Base-by-base conservation (phyloP, 169 alveolate species). In the Cyclospora cayetanensis region DNA sequence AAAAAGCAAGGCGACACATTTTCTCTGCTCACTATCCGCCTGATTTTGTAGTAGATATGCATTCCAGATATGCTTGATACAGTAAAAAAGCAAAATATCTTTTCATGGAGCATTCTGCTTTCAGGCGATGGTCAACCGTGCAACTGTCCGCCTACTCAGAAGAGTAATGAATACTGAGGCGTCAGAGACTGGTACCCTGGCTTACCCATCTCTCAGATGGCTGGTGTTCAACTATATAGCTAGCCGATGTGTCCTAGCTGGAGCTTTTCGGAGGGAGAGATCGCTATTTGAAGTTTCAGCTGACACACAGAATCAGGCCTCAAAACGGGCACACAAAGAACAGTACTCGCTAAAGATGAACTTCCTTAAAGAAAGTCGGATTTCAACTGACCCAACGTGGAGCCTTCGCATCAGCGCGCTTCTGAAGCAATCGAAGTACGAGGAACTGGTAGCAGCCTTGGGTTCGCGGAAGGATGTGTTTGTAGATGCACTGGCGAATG, bases 311-410 rank as follows among this genome's bases (percentile, higher is more conserved):
- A 34, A 41, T 20, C 84, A 72, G 35, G 60, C 60, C 5, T 37
- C 18, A 35, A 72, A 41, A 37, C 18, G 60, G 29, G 84, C 84
- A 1, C 84, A 72, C 1, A 34, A 43, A 39, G 63, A 72, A 42
- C 84, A 72, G 35, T 37, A 34, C 22, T 72, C 84, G 35, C 60
- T 72, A 20, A 34, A 39, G 60, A 12, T 41, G 37, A 72, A 39
- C 37, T 72, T 86, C 55, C 70, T 86, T 41, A n/a, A 66, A 63
- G 63, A 9, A 25, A 43, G 60, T 4, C 35, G 18, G 18, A 77
- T 37, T 12, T 9, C 74, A 15, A 42, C 68, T 25, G 84, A 86
- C 46, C 76, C 85, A 2, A 34, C 79, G n/a, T 86, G 92, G 92
- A 29, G 35, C 60, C 9, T 86, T 4, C 84, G 92, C 77, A 55